Conservation (phyloP, 2,329 filamentous ascomycete genomes). For the Ascochyta lentis region DNA sequence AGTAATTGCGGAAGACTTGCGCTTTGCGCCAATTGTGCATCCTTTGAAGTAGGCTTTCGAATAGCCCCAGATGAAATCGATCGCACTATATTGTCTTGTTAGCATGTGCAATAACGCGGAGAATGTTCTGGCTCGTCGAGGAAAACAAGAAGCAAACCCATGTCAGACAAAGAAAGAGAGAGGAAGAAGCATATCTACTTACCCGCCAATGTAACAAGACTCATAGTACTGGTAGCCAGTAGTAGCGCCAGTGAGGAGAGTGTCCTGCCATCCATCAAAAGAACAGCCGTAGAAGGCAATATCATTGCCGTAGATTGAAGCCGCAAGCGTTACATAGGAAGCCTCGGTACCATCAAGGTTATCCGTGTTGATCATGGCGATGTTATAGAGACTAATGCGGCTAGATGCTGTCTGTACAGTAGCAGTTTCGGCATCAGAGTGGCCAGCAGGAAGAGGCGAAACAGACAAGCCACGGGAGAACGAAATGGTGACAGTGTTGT, state of each 20-base stretch:
- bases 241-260: constrained; percentile 40
- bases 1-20: constrained; percentile 42
- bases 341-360: constrained; percentile 52
- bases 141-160: neutral
- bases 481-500: constrained; percentile 63
- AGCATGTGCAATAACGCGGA: too few species aligned
- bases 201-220: constrained; percentile 60
- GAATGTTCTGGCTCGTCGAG: too few species aligned
- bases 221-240: constrained; percentile 62
- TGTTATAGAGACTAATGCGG: constrained; percentile 66
- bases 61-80: constrained; percentile 65
- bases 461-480: constrained; percentile 51
- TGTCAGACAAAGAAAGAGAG: neutral
- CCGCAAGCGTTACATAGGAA: constrained; percentile 56
- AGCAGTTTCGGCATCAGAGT: constrained; percentile 58
- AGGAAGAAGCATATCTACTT: neutral
- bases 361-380: constrained; percentile 55
- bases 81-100: constrained; percentile 45
- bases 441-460: constrained; percentile 40
- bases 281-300: constrained; percentile 65
- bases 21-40: constrained; percentile 54
- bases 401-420: constrained; percentile 54
- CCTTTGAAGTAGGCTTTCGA: constrained; percentile 59
- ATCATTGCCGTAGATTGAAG: constrained; percentile 57
- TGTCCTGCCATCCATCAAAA: constrained; percentile 64